phyloP scores from a whole-genome alignment of 306 rosid species.

The Casuarina cunninghamiana region DNA sequence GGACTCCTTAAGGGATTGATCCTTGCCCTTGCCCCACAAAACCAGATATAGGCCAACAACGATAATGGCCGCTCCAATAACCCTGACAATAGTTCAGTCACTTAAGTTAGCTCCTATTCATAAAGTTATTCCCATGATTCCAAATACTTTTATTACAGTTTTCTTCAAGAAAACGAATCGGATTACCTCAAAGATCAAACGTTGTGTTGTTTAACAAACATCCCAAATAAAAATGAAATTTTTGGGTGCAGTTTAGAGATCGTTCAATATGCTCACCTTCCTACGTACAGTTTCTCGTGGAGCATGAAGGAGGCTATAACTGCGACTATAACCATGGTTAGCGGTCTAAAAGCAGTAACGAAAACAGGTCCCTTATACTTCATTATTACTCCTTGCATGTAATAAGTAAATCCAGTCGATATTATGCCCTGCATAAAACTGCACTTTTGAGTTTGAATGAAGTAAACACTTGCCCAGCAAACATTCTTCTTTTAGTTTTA shows the following conservation, averaged over 20 bases:
- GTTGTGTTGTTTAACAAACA: too few relatives aligned
- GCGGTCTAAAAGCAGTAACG: conserved; percentile 47
- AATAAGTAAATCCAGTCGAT: conserved; percentile 39
- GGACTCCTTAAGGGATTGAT: conserved; percentile 1
- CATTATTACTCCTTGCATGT: conserved; percentile 46
- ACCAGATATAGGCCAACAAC: conserved; percentile 51
- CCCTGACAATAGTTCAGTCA: conserved; percentile 25
- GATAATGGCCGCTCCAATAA: conserved; percentile 46
- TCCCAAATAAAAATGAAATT: too few relatives aligned
- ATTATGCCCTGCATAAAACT: conserved; percentile 49
- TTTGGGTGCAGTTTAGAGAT: too few relatives aligned
- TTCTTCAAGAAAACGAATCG: too few relatives aligned
- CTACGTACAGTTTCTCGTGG: conserved; percentile 39
- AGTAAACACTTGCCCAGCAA: too few relatives aligned
- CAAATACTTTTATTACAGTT: too few relatives aligned
- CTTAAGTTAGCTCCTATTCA: too few relatives aligned
- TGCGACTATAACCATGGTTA: conserved; percentile 51
- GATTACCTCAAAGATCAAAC: too few relatives aligned
- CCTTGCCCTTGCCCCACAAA: conserved; percentile 57
- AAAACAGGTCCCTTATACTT: conserved; percentile 58
- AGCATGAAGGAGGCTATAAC: conserved; percentile 41
- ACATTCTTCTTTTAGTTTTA: too few relatives aligned
- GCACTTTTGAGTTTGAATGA: background rate
- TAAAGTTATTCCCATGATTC: too few relatives aligned
- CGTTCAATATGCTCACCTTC: conserved; percentile 33